Conservation (phyloP, 2,329 filamentous ascomycete genomes). For the Sporothrix pseudoabietina region DNA sequence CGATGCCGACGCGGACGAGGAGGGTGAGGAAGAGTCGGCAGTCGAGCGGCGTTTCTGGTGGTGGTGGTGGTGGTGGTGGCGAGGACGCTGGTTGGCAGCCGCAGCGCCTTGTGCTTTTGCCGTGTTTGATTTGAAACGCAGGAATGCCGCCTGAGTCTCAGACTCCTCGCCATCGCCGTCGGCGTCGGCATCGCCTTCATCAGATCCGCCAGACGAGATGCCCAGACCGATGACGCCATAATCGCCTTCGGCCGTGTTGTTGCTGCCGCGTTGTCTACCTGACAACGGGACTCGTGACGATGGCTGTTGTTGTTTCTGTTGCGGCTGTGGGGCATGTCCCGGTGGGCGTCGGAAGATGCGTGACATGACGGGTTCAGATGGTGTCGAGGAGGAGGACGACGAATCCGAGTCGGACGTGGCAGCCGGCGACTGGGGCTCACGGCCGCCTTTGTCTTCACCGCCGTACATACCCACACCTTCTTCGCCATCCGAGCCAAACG, state of each 20-base stretch:
- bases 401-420: conserved; percentile 43
- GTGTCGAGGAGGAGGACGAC: conserved; percentile 39
- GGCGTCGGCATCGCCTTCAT: conserved; percentile 30
- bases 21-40: conserved; percentile 9
- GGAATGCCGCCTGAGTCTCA: conserved; percentile 59
- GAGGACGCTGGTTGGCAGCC: conserved; percentile 22
- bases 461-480: neutral
- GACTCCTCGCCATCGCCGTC: conserved; percentile 52
- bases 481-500: neutral
- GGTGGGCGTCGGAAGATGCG: conserved; percentile 63
- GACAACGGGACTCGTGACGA: neutral
- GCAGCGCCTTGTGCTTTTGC: conserved; percentile 32
- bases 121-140: conserved; percentile 46
- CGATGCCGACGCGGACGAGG: conserved; percentile 31
- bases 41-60: neutral
- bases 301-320: conserved; percentile 31
- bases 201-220: conserved; percentile 37
- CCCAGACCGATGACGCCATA: conserved; percentile 24
- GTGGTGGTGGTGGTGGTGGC: neutral
- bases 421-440: conserved; percentile 48
- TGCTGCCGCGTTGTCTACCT: conserved; percentile 28
- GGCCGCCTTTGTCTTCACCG: neutral
- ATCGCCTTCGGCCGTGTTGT: conserved; percentile 28
- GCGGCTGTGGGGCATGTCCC: conserved; percentile 44
- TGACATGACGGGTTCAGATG: conserved; percentile 58